Base-by-base conservation (phyloP, 2,329 filamentous ascomycete species). In the Penicillium capsulatum region DNA sequence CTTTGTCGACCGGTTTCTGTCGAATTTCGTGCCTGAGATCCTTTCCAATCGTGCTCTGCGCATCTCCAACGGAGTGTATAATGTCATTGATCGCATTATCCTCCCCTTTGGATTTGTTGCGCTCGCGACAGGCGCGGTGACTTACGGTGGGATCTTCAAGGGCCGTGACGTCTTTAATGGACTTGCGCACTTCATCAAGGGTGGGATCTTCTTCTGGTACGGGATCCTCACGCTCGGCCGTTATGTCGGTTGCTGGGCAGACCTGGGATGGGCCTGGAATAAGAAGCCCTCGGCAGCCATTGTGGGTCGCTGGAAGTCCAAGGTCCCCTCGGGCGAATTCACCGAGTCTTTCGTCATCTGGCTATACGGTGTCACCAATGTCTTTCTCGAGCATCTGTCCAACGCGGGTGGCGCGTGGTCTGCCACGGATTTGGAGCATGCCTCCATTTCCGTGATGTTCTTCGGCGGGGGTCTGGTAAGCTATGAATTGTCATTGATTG, bases 261-360 rank as follows among this genome's bases (percentile, higher is more conserved):
- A 95, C 44, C 76, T 91, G 40, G 91, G 91, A 50, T 97, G 91
- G 91, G 87, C 89, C 0, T 96, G 91, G 91, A 97, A 97, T 57
- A 66, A 90, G 44, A 84, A 85, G 44, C 88, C 88, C 7, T 59
- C 70, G 4, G 64, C 66, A 42, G 71, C 71, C 7, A 59, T 79
- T 9, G 74, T 80, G 13, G 74, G 77, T 49, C 78, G 73, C 58
- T 84, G 83, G 77, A 79, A 79, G 35, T 64, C 72, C 27, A 69
- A 64, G 31, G 54, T 80, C 19, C 86, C 85, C 1, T 86, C 86
- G 0, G 88, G 86, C 16, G 91, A 97, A 67, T 95, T 94, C 54
- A 79, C 84, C 34, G 91, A 97, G 65, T 94, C 87, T 22, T 82
- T 84, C 40, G 78, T 95, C 50, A 96, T 97, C 49, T 94, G 89